These are phyloP conservation scores for Schoenoplectus triqueter DNA, from an alignment of 202 grass and related monocot genomes.

Conservation along the genomic window DNA sequence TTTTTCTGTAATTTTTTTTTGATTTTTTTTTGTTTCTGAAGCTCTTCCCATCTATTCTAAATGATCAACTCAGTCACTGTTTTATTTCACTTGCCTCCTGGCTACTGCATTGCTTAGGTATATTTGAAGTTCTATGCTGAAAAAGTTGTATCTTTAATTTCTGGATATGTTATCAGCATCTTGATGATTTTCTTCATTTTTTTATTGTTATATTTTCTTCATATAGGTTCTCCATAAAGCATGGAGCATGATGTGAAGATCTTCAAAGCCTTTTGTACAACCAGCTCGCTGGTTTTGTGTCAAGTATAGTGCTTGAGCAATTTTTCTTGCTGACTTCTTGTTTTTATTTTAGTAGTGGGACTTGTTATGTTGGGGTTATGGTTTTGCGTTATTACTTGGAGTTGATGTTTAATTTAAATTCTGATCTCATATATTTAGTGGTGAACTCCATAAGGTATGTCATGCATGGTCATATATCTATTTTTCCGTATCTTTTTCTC, in stretches of 20 bases:
- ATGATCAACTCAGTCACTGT: not conserved
- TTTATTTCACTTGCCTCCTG: not conserved
- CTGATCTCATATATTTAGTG: not conserved
- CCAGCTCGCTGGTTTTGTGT: not conserved
- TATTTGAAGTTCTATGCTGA: not conserved
- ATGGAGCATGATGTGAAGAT: not conserved
- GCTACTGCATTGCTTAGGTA: not conserved
- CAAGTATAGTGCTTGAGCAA: not conserved
- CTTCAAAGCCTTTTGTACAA: not conserved
- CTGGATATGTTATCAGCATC: not conserved
- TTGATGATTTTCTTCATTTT: too few relatives aligned
- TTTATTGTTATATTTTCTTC: not conserved
- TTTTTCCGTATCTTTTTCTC: too few relatives aligned
- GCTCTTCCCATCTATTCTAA: not conserved
- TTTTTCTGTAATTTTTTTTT: not conserved
- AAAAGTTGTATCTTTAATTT: not conserved
- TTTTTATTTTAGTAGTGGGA: not conserved
- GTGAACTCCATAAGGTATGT: not conserved
- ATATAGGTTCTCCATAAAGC: not conserved
- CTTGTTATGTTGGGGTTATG: not conserved
- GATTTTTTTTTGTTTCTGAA: not conserved
- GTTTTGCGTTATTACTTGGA: not conserved
- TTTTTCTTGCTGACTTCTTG: not conserved
- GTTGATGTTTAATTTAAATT: not conserved
- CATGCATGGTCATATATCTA: too few relatives aligned